phyloP scores from a whole-genome alignment of 495 filamentous ascomycete genomes.

The Penicillium arizonense region DNA sequence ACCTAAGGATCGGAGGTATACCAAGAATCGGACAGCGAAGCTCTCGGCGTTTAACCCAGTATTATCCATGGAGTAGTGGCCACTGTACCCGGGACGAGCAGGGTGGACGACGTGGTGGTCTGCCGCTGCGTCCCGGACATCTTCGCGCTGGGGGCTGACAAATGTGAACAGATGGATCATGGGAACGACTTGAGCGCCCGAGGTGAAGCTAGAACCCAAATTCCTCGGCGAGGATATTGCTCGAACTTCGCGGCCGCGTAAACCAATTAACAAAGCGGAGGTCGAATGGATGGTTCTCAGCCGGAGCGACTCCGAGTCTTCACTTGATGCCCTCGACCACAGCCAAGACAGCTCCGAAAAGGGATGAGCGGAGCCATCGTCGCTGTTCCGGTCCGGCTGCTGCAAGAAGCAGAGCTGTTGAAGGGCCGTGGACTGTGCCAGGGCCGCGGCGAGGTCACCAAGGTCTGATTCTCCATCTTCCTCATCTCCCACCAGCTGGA shows the following conservation, averaged over 20 bases:
- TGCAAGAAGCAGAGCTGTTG: constrained; percentile 17
- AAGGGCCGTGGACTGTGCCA: constrained; percentile 11
- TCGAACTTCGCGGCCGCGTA: constrained; percentile 5
- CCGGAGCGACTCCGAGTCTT: constrained; percentile 12
- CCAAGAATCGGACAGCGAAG: constrained; percentile 17
- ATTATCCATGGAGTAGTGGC: constrained; percentile 12
- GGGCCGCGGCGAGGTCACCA: constrained; percentile 5
- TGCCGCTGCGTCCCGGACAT: constrained; percentile 7
- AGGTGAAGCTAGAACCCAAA: constrained; percentile 2
- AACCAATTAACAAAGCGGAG: constrained; percentile 8
- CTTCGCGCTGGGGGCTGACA: constrained; percentile 6
- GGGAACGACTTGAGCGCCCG: background rate
- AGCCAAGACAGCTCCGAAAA: constrained; percentile 2
- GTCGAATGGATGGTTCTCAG: constrained; percentile 13
- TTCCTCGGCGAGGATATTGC: too few species aligned
- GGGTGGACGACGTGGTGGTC: too few species aligned
- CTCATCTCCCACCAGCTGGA: constrained; percentile 1
- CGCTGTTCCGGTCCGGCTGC: constrained; percentile 9
- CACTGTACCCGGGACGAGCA: too few species aligned
- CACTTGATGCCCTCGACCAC: constrained; percentile 1
- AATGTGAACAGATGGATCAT: constrained; percentile 14
- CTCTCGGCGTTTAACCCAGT: constrained; percentile 6
- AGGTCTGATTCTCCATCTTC: too few species aligned
- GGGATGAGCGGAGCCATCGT: constrained; percentile 9
- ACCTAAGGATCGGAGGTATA: constrained; percentile 14